phyloP scores from a whole-genome alignment of 176 grass and related monocot species.

The Triticum dicoccoides region DNA sequence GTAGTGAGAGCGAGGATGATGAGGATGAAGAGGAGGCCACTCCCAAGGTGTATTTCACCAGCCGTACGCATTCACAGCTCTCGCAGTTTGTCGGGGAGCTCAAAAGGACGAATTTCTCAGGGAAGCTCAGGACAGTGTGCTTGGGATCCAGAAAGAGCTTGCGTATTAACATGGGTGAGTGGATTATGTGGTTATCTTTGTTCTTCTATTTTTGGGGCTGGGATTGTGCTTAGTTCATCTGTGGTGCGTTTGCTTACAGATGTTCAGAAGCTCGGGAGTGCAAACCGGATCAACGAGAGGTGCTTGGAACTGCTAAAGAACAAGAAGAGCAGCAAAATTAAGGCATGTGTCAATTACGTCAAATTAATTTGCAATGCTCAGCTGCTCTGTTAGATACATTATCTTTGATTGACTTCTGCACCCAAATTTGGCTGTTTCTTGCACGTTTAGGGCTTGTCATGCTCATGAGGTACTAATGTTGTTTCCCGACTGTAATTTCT shows the following conservation, averaged over 20 bases:
- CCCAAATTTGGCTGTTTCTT: background rate
- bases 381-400: background rate
- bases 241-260: constrained; percentile 44
- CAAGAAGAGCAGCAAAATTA: constrained; percentile 71
- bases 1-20: constrained; percentile 45
- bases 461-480: background rate
- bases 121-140: constrained; percentile 49
- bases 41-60: constrained; percentile 85
- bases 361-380: background rate
- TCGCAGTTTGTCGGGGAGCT: constrained; percentile 90
- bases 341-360: constrained; percentile 46
- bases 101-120: constrained; percentile 60
- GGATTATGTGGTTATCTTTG: background rate
- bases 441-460: background rate
- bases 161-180: constrained; percentile 70
- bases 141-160: constrained; percentile 95
- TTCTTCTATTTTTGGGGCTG: background rate
- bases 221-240: background rate
- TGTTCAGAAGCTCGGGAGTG: constrained; percentile 66
- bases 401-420: background rate
- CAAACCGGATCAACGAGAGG: constrained; percentile 70
- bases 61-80: constrained; percentile 87
- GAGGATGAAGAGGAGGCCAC: constrained; percentile 63
- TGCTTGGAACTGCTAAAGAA: constrained; percentile 86
- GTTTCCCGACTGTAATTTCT: background rate